Conservation (phyloP, 1,284 basidiomycete species). For the Neolentinus lepideus region DNA sequence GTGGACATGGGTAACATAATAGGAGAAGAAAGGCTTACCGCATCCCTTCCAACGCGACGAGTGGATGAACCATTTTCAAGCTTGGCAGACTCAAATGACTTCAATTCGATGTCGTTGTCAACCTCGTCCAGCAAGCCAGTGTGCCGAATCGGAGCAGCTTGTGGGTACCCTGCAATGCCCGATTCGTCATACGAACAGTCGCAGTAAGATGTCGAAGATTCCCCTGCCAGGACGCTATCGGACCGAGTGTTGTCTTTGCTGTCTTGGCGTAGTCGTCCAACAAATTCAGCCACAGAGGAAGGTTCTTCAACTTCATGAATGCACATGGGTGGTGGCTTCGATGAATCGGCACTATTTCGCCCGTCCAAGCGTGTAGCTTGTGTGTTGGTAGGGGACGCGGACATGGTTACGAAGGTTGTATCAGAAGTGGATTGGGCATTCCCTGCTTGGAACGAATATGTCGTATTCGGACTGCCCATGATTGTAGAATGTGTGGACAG, state of each 20-base stretch:
- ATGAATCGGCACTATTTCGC: background rate
- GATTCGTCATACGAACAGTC: constrained; percentile 6
- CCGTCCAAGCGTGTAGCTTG: background rate
- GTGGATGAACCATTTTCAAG: background rate
- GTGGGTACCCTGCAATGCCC: constrained; percentile 1
- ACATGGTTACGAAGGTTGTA: constrained; percentile 22
- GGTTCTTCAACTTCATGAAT: constrained; percentile 46
- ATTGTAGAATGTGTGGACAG: constrained; percentile 30
- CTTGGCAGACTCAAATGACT: constrained; percentile 32
- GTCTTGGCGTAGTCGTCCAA: constrained; percentile 1
- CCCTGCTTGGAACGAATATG: constrained; percentile 22
- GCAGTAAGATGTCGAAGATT: constrained; percentile 5
- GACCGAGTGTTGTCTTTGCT: constrained; percentile 6
- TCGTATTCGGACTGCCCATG: constrained; percentile 24
- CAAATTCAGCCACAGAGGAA: constrained; percentile 20
- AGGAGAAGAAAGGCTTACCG: background rate
- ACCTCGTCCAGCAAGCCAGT: constrained; percentile 46
- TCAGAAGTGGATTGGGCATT: constrained; percentile 25
- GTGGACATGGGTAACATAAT: background rate
- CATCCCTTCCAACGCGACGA: background rate
- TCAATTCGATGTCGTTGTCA: constrained; percentile 41
- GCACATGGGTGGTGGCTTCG: constrained; percentile 22
- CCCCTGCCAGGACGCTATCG: background rate
- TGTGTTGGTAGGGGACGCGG: constrained; percentile 13
- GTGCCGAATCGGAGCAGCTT: constrained; percentile 32